Evolutionary conservation across 108 stramenopile genomes (phyloP), one percentile per base, ranked within the genome.

Genomic region (Cyclotella baltica): DNA sequence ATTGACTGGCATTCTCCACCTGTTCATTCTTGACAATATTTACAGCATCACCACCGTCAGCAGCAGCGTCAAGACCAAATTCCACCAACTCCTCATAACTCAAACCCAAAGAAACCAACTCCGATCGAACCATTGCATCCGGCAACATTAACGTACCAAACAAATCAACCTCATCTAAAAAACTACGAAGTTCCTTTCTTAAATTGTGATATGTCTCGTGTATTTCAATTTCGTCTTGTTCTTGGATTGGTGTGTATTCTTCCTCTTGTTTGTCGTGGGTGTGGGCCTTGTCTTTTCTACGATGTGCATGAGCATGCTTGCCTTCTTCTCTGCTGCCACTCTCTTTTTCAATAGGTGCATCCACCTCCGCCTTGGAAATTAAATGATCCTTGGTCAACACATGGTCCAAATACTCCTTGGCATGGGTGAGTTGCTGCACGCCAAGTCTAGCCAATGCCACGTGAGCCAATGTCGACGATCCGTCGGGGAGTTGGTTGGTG

Each of bases 151-250:
- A 65, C 3, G 53, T 37, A 28, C 80, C 83, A 64, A 84, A 81
- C 53, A 84, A 52, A 55, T 81, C 76, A 3, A 81, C 43, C 38
- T 71, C 76, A 53, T 84, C 83, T 15, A 81, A 53, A 34, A 84
- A 84, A 36, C 83, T 84, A 18, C 83, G 56, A 16, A 84, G 23
- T 52, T 84, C 83, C 61, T 84, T 84, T 16, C 83, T 69, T 40
- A 77, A 35, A 51, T 84, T 81, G 27, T 84, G 83, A 71, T 84
- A 84, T 4, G 72, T 47, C 46, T 71, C 70, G 48, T 81, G 83
- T 58, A 81, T 80, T 5, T 70, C 51, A 2, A 55, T 16, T 43
- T 47, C 46, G 15, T 46, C 76, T 59, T 57, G 0, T 57, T 27
- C 36, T 28, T 9, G 52, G 25, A 61, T 30, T 15, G 59, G 28